A percentile compares a stretch with the other conserved stretches of the same genome.
These are phyloP conservation scores for Calamus simplicifolius DNA, from an alignment of 176 grass and related monocot species.

Conservation along the genomic window DNA sequence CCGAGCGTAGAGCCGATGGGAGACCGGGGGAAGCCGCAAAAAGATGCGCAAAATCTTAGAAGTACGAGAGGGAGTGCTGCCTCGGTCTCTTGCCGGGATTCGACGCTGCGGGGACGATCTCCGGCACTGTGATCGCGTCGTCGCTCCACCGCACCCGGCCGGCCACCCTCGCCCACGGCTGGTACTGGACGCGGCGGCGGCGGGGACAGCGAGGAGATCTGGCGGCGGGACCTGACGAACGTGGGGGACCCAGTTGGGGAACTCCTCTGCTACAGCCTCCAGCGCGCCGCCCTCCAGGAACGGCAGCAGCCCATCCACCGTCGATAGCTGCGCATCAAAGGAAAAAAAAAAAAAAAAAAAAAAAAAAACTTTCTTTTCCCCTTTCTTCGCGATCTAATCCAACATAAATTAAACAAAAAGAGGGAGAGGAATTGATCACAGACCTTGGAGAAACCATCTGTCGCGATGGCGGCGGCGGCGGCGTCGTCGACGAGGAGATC, in stretches of 20 bases:
- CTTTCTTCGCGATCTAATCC: background rate
- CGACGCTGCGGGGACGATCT: constrained; percentile 32
- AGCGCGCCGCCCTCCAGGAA: constrained; percentile 43
- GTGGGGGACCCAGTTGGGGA: constrained; percentile 12
- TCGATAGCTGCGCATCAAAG: constrained; percentile 6
- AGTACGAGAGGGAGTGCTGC: constrained; percentile 37
- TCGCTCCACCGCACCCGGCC: constrained; percentile 20
- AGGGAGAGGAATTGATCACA: background rate
- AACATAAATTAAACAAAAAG: background rate
- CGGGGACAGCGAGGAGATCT: background rate
- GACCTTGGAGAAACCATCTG: constrained; percentile 24
- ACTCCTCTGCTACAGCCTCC: constrained; percentile 17
- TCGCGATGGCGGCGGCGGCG: background rate
- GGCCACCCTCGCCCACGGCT: constrained; percentile 10
- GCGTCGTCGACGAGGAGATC: constrained; percentile 72
- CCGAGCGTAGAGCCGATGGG: no score
- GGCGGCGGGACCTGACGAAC: constrained; percentile 4
- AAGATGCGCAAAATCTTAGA: constrained; percentile 7
- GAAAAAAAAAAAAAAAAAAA: background rate
- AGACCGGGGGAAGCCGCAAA: no score
- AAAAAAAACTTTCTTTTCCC: background rate
- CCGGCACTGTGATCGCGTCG: constrained; percentile 60
- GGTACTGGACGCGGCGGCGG: background rate
- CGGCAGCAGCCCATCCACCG: constrained; percentile 33
- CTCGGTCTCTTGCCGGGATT: constrained; percentile 38